Conservation (phyloP, 1,139 yeast genomes). For the Yamadazyma atlantica region DNA sequence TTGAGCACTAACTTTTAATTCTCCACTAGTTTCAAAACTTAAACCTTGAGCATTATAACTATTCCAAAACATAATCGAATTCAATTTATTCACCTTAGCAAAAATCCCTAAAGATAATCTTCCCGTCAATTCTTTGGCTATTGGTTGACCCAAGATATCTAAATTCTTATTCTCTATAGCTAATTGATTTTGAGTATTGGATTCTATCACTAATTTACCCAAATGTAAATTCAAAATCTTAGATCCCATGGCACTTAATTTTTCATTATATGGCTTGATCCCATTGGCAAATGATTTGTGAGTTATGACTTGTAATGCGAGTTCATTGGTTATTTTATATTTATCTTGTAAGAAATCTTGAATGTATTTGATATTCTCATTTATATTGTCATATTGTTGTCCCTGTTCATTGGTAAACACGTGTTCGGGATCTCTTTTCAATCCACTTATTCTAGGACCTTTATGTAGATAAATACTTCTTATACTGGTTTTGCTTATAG, state of each 20-base stretch:
- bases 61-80: constrained; percentile 71
- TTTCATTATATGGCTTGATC: constrained; percentile 82
- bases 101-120: constrained; percentile 52
- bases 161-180: constrained; percentile 59
- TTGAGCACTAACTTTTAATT: constrained; percentile 59
- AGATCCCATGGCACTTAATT: constrained; percentile 74
- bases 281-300: constrained; percentile 96
- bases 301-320: constrained; percentile 77
- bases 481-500: not conserved
- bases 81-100: constrained; percentile 49
- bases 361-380: constrained; percentile 48
- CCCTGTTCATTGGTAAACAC: constrained; percentile 62
- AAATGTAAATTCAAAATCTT: constrained; percentile 65
- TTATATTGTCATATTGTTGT: constrained; percentile 52
- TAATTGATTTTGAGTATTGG: constrained; percentile 24
- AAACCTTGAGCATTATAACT: constrained; percentile 50
- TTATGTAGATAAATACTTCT: constrained; percentile 43
- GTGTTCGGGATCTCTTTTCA: constrained; percentile 72
- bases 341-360: constrained; percentile 45
- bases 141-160: constrained; percentile 60
- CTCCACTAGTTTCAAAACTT: constrained; percentile 56
- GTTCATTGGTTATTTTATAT: constrained; percentile 48
- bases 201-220: constrained; percentile 49
- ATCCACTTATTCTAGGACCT: constrained; percentile 69
- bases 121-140: constrained; percentile 52